A percentile compares a stretch with the other conserved stretches of the same genome.
These are phyloP conservation scores for Penicillium flavigenum DNA, from an alignment of 495 filamentous ascomycete genomes.

Conservation along the genomic window DNA sequence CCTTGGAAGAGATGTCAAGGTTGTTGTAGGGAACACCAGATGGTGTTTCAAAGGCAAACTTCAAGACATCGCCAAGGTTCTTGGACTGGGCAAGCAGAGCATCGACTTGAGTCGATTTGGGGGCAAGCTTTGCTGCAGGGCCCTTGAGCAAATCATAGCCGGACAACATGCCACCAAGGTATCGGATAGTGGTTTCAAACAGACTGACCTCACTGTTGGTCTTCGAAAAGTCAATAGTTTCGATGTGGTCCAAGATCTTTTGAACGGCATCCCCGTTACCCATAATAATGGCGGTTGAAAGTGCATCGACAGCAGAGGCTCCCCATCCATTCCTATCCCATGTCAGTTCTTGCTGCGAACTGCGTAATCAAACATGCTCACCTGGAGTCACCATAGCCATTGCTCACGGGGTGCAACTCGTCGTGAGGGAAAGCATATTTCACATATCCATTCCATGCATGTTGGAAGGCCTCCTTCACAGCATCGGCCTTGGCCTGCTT, in stretches of 20 bases:
- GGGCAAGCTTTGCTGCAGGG: conserved; percentile 56
- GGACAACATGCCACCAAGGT: conserved; percentile 75
- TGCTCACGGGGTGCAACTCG: conserved; percentile 68
- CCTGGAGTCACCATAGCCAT: conserved; percentile 67
- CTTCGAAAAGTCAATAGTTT: conserved; percentile 64
- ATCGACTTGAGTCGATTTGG: conserved; percentile 48
- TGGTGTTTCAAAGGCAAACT: conserved; percentile 74
- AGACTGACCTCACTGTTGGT: conserved; percentile 62
- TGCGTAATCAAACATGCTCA: conserved; percentile 33
- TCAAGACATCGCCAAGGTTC: conserved; percentile 68
- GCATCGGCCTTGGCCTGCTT: conserved; percentile 54
- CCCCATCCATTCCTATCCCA: conserved; percentile 77
- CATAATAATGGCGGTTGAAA: conserved; percentile 82
- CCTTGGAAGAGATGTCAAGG: conserved; percentile 55
- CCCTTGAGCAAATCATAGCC: conserved; percentile 80
- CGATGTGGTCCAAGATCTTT: conserved; percentile 67
- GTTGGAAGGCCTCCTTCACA: conserved; percentile 71
- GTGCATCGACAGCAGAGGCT: conserved; percentile 77
- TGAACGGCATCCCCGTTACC: conserved; percentile 62
- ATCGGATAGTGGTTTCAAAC: conserved; percentile 91
- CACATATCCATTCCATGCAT: conserved; percentile 80
- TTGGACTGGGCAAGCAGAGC: conserved; percentile 64
- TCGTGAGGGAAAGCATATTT: conserved; percentile 79
- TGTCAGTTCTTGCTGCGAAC: not conserved
- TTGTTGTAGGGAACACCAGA: conserved; percentile 76